A percentile compares a stretch with the other conserved stretches of the same genome.
These are phyloP conservation scores for Botryotinia globosa DNA, from an alignment of 2,329 filamentous ascomycete genomes.

Conservation along the genomic window DNA sequence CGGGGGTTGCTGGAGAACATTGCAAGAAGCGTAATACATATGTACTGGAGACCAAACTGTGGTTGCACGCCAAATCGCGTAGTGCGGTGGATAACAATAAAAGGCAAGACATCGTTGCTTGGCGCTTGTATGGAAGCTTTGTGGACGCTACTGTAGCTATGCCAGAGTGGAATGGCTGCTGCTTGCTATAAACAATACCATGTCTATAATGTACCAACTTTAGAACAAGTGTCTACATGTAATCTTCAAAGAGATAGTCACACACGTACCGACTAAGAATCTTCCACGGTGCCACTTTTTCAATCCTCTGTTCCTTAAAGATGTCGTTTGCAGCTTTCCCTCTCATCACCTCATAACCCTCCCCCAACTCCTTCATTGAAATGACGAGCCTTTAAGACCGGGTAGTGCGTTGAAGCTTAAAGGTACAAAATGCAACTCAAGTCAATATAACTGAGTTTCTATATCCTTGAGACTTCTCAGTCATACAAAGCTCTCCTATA, in stretches of 20 bases:
- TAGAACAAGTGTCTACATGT: background rate
- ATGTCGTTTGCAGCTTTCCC: background rate
- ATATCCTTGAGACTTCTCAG: background rate
- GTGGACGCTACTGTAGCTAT: too few relatives aligned
- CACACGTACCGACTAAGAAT: background rate
- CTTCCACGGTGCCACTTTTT: background rate
- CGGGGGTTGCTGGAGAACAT: background rate
- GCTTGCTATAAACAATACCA: background rate
- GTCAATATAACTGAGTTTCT: background rate
- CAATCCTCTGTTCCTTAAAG: background rate
- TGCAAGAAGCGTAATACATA: fast-evolving
- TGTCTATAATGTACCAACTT: background rate
- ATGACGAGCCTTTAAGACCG: background rate
- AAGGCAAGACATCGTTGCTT: background rate
- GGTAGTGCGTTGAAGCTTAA: fast-evolving
- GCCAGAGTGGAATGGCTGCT: background rate
- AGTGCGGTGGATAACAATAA: background rate
- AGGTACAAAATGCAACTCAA: fast-evolving
- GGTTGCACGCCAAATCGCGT: background rate
- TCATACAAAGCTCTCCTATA: background rate
- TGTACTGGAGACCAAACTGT: fast-evolving
- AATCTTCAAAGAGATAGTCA: background rate
- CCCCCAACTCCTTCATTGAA: fast-evolving
- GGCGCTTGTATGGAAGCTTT: too few relatives aligned
- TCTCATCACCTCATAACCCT: fast-evolving